A percentile compares a stretch with the other conserved stretches of the same genome.
phyloP scores from a whole-genome alignment of 257 asterid species.

The Paraleonurus japonicus region DNA sequence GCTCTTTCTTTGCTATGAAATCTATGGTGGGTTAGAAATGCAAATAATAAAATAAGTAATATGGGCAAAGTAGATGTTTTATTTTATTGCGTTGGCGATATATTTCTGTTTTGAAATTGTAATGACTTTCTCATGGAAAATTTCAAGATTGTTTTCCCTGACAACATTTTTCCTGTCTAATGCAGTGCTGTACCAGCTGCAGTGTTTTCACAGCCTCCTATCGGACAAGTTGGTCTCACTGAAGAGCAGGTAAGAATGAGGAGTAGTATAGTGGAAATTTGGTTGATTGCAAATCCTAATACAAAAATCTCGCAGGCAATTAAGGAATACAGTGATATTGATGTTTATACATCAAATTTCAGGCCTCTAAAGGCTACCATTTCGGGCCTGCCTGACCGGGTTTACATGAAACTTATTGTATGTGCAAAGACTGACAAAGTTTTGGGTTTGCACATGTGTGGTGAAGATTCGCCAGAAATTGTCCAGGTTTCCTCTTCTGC shows the following conservation, averaged over 20 bases:
- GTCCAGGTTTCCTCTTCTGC: constrained; percentile 60
- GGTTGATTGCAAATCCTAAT: constrained; percentile 21
- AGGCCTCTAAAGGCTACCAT: constrained; percentile 92
- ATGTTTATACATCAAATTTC: constrained; percentile 79
- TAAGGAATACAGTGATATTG: constrained; percentile 72
- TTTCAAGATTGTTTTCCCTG: constrained; percentile 6
- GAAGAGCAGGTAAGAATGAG: constrained; percentile 74
- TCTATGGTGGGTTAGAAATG: constrained; percentile 13
- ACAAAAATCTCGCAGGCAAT: constrained; percentile 26
- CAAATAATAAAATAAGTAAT: background rate
- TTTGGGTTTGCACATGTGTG: constrained; percentile 92
- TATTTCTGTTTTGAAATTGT: background rate
- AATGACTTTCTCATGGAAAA: background rate
- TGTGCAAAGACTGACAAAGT: constrained; percentile 80
- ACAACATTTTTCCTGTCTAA: constrained; percentile 21
- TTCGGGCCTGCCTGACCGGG: constrained; percentile 94
- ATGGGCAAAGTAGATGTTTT: background rate
- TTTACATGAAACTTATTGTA: constrained; percentile 84
- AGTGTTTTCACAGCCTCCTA: constrained; percentile 97
- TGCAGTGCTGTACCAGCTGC: constrained; percentile 86
- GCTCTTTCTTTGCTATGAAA: constrained; percentile 11
- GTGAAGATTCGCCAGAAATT: constrained; percentile 91
- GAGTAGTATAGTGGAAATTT: constrained; percentile 15
- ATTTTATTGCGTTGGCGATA: background rate
- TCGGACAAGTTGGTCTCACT: constrained; percentile 85